These are phyloP conservation scores for Tarenaya hassleriana DNA, from an alignment of 345 rosid species.

Conservation along the genomic window DNA sequence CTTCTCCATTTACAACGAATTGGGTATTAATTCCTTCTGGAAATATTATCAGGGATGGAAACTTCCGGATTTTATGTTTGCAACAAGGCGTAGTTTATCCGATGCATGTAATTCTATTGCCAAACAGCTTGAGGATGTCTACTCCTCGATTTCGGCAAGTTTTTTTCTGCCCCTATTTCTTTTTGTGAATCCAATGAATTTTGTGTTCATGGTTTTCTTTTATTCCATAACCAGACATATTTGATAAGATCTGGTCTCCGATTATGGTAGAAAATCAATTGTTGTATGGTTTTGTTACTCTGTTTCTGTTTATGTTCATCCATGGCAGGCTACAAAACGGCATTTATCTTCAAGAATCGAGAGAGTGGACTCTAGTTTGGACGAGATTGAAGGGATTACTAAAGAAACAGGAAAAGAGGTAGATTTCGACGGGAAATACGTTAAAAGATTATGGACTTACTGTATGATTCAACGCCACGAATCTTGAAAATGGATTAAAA, in stretches of 20 bases:
- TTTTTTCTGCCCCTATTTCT: slow-evolving; percentile 6
- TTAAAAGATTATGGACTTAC: neutral
- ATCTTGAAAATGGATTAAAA: slow-evolving; percentile 14
- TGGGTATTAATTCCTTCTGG: slow-evolving; percentile 2
- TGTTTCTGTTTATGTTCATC: neutral
- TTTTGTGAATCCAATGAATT: slow-evolving; percentile 7
- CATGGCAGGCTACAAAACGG: slow-evolving; percentile 53
- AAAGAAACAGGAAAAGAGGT: slow-evolving; percentile 61
- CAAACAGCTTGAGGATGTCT: slow-evolving; percentile 68
- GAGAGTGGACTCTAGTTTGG: slow-evolving; percentile 43
- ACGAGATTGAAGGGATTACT: slow-evolving; percentile 46
- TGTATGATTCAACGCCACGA: slow-evolving; percentile 2
- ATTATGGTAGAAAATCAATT: slow-evolving; percentile 1
- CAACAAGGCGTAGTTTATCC: slow-evolving; percentile 75
- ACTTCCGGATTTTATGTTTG: slow-evolving; percentile 94
- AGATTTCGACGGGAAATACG: slow-evolving; percentile 20
- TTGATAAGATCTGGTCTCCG: slow-evolving; percentile 4
- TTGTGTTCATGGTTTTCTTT: slow-evolving; percentile 7
- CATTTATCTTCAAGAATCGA: slow-evolving; percentile 55
- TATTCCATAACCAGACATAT: neutral
- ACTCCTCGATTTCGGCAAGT: slow-evolving; percentile 61
- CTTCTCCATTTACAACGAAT: neutral
- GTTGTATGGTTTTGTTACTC: neutral
- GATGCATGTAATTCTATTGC: slow-evolving; percentile 75
- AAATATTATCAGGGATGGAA: slow-evolving; percentile 72